Percentiles rank a stretch among this genome's conserved stretches.
phyloP scores from a whole-genome alignment of 805 yeast genomes.

The Ogataea angusta region DNA sequence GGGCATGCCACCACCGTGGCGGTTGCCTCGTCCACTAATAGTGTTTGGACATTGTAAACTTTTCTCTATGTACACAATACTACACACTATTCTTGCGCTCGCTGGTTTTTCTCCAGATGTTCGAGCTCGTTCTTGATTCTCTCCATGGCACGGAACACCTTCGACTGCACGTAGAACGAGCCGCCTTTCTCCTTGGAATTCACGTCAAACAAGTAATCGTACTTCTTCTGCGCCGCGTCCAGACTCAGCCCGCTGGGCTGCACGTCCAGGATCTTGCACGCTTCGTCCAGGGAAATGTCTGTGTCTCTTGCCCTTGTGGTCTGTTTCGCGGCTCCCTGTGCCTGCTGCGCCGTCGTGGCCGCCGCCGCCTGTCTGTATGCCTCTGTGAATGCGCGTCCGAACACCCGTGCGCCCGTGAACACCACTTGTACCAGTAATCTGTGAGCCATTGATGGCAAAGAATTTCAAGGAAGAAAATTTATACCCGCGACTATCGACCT shows the following conservation, averaged over 20 bases:
- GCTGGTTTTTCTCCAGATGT: conserved; percentile 44
- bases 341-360: conserved; percentile 69
- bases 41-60: conserved; percentile 19
- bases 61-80: conserved; percentile 27
- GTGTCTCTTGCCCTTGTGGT: conserved; percentile 54
- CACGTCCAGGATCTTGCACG: conserved; percentile 83
- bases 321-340: conserved; percentile 30
- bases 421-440: conserved; percentile 85
- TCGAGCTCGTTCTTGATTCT: conserved; percentile 77
- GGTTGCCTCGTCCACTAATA: conserved; percentile 8
- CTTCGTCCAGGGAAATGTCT: conserved; percentile 85
- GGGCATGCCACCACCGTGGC: conserved; percentile 12
- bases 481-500: conserved; percentile 4
- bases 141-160: conserved; percentile 93
- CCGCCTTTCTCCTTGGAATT: conserved; percentile 96
- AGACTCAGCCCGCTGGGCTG: conserved; percentile 53
- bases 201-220: conserved; percentile 78
- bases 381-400: conserved; percentile 94
- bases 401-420: conserved; percentile 92
- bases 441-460: conserved; percentile 60
- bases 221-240: conserved; percentile 65
- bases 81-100: conserved; percentile 30
- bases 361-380: conserved; percentile 97
- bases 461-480: conserved; percentile 2
- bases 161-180: conserved; percentile 87